Evolutionary conservation across 306 rosid genomes (phyloP).

Genomic region (Inga oerstediana): DNA sequence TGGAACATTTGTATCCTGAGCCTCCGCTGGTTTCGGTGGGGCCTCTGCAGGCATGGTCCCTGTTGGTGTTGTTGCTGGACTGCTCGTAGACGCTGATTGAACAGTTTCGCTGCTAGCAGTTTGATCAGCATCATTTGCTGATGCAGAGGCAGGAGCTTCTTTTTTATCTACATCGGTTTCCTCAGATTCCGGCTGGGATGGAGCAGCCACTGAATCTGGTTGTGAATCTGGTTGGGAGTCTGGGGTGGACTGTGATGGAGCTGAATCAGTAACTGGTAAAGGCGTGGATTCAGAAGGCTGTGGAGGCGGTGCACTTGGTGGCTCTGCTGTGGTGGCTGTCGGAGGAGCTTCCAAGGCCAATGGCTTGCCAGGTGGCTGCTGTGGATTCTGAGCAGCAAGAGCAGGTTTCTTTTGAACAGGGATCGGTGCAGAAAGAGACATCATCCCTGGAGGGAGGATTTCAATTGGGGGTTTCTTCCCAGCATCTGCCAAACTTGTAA

Average conservation of each 20-base stretch:
- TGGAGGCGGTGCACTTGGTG: slow-evolving; percentile 39
- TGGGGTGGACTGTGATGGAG: slow-evolving; percentile 35
- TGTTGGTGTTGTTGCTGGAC: slow-evolving; percentile 37
- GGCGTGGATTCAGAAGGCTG: slow-evolving; percentile 52
- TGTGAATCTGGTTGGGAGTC: slow-evolving; percentile 39
- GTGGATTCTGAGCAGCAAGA: slow-evolving; percentile 58
- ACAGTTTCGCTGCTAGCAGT: slow-evolving; percentile 40
- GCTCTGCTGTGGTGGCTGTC: slow-evolving; percentile 45
- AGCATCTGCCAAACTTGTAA: slow-evolving; percentile 91
- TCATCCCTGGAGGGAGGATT: slow-evolving; percentile 95
- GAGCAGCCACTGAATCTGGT: slow-evolving; percentile 37
- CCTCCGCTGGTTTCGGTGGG: slow-evolving; percentile 47
- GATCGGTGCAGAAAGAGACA: slow-evolving; percentile 70
- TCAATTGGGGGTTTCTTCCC: slow-evolving; percentile 94
- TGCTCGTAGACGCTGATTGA: slow-evolving; percentile 34
- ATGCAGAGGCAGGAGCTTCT: slow-evolving; percentile 36
- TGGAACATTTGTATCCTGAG: slow-evolving; percentile 33
- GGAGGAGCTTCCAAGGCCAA: slow-evolving; percentile 84
- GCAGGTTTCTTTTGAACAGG: slow-evolving; percentile 72
- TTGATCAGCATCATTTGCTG: slow-evolving; percentile 45
- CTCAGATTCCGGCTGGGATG: slow-evolving; percentile 46
- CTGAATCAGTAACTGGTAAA: slow-evolving; percentile 46
- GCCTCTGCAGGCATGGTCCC: slow-evolving; percentile 16
- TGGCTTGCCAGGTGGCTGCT: slow-evolving; percentile 67
- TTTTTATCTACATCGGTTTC: slow-evolving; percentile 35